Conservation (phyloP, 805 yeast genomes). For the Lachancea cidri region DNA sequence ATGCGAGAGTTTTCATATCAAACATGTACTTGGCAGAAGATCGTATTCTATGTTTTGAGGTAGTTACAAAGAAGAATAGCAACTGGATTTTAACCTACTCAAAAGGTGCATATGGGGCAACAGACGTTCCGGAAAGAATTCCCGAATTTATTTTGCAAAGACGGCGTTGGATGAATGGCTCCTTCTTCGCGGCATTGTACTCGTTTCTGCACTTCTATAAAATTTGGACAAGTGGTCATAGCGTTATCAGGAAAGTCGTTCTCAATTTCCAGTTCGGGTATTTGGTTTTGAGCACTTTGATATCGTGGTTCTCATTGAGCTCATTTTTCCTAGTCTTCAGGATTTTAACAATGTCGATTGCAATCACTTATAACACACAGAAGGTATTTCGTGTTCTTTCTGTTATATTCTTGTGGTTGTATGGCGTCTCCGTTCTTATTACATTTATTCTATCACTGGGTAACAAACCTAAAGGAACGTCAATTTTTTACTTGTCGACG, state of each 20-base stretch:
- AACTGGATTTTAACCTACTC: constrained; percentile 82
- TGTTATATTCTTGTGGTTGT: constrained; percentile 78
- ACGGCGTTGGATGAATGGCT: constrained; percentile 95
- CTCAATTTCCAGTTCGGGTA: constrained; percentile 76
- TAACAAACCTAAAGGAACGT: constrained; percentile 89
- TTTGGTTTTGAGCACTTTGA: constrained; percentile 65
- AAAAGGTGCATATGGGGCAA: constrained; percentile 82
- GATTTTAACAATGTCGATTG: constrained; percentile 76
- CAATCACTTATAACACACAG: constrained; percentile 46
- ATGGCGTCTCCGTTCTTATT: constrained; percentile 71
- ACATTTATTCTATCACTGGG: constrained; percentile 91
- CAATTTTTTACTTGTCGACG: constrained; percentile 66
- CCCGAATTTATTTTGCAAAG: constrained; percentile 88
- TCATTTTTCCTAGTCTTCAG: constrained; percentile 87
- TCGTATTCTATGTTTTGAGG: constrained; percentile 88
- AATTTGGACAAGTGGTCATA: constrained; percentile 77
- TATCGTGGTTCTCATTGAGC: constrained; percentile 91
- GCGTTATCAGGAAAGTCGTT: constrained; percentile 57
- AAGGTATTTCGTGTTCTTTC: constrained; percentile 73
- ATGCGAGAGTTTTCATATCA: constrained; percentile 81
- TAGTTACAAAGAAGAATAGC: constrained; percentile 75
- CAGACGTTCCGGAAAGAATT: constrained; percentile 89
- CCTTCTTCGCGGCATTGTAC: constrained; percentile 90
- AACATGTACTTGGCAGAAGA: constrained; percentile 98
- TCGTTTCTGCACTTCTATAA: constrained; percentile 72